Evolutionary conservation across 75 land plant genomes (phyloP).

Genomic region (Cupressus sempervirens): DNA sequence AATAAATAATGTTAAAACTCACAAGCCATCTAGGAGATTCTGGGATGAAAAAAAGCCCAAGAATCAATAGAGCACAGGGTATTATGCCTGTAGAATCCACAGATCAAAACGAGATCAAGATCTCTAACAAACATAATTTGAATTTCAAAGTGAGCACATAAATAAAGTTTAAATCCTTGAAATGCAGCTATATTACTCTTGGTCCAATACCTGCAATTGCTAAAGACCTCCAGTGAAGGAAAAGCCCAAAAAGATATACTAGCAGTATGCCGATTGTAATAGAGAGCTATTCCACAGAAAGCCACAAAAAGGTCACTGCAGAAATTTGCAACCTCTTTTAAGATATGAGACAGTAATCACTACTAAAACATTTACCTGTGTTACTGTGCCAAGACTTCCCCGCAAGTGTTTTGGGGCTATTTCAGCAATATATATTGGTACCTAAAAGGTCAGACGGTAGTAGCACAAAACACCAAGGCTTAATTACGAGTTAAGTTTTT

Average conservation of each 20-base stretch:
- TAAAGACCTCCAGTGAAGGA: constrained; percentile 62
- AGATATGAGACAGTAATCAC: background rate
- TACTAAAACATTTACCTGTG: constrained; percentile 47
- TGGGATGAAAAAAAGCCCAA: constrained; percentile 74
- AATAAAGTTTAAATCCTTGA: background rate
- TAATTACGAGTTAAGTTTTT: background rate
- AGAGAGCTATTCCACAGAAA: constrained; percentile 21
- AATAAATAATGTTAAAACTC: constrained; percentile 12
- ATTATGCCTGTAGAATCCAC: constrained; percentile 41
- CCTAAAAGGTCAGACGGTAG: constrained; percentile 26
- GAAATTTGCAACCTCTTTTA: background rate
- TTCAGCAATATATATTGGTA: constrained; percentile 80
- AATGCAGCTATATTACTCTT: background rate
- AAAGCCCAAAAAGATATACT: constrained; percentile 45
- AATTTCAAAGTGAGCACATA: background rate
- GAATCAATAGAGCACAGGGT: constrained; percentile 53
- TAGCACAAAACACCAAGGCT: background rate
- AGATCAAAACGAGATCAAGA: background rate
- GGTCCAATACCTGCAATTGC: constrained; percentile 49
- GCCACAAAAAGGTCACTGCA: background rate
- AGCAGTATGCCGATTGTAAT: constrained; percentile 34
- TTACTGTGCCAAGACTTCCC: constrained; percentile 74
- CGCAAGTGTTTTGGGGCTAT: constrained; percentile 79
- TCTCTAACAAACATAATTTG: background rate
- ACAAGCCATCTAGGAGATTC: constrained; percentile 98